phyloP scores from a whole-genome alignment of 1,139 yeast genomes.

The Dujonia santamariae region DNA sequence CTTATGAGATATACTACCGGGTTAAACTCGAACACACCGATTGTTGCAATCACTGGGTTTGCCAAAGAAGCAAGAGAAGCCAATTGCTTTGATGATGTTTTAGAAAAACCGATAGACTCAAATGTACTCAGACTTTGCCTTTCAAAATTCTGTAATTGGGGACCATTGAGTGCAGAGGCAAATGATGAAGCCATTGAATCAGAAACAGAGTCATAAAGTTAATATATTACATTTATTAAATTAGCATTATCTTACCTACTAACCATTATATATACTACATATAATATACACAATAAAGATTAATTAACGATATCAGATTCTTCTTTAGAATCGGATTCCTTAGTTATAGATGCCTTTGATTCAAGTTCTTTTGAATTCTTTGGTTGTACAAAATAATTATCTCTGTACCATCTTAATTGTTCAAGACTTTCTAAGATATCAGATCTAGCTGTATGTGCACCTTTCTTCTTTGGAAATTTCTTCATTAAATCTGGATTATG shows the following conservation, averaged over 20 bases:
- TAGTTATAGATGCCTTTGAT: not conserved
- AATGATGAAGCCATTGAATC: slow-evolving; percentile 31
- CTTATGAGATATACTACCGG: slow-evolving; percentile 76
- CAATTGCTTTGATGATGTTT: slow-evolving; percentile 63
- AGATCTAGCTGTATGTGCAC: slow-evolving; percentile 78
- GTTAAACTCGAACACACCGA: slow-evolving; percentile 71
- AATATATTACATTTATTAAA: not conserved
- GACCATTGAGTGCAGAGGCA: slow-evolving; percentile 16
- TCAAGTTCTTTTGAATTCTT: not conserved
- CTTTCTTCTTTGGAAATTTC: slow-evolving; percentile 59
- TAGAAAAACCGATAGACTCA: slow-evolving; percentile 70
- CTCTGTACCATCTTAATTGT: slow-evolving; percentile 76
- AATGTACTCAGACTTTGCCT: slow-evolving; percentile 22
- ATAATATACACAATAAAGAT: no score
- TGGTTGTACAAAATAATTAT: slow-evolving; percentile 49
- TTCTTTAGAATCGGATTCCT: not conserved
- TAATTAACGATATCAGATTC: no score
- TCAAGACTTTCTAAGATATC: slow-evolving; percentile 88
- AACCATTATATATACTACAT: not conserved
- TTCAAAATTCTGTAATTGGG: slow-evolving; percentile 7
- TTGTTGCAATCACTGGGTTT: slow-evolving; percentile 74
- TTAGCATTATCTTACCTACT: not conserved
- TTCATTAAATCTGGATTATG: slow-evolving; percentile 65
- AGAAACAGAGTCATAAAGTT: slow-evolving; percentile 13
- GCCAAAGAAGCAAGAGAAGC: slow-evolving; percentile 61